A percentile compares a stretch with the other conserved stretches of the same genome.
Conservation (phyloP, 768 basidiomycete species). For the Coprinopsis strossmayeri region DNA sequence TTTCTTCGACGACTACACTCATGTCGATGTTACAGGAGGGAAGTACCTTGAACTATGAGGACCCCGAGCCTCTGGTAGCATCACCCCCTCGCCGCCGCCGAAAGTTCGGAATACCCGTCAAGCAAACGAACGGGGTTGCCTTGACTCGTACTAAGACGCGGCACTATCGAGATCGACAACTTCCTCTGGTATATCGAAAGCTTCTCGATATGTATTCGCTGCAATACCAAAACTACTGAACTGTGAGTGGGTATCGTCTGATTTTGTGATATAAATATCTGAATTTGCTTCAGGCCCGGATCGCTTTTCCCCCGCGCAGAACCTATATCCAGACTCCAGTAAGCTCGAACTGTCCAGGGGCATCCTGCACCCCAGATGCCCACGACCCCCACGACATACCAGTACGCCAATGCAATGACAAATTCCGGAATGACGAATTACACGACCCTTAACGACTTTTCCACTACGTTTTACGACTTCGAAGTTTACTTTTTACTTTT, state of each 20-base stretch:
- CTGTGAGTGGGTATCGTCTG: background rate
- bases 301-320: no score
- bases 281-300: no score
- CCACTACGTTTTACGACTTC: no score
- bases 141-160: slow-evolving; percentile 1
- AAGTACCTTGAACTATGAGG: background rate
- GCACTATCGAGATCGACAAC: background rate
- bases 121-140: background rate
- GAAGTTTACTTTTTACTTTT: no score
- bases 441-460: no score
- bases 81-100: background rate
- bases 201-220: slow-evolving; percentile 1
- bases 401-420: no score
- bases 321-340: no score
- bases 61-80: background rate
- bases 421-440: no score
- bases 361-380: no score
- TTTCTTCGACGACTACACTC: background rate
- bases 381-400: no score
- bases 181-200: background rate
- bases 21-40: background rate
- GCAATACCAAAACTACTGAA: slow-evolving; percentile 1
- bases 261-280: no score
- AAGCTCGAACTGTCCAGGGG: no score
- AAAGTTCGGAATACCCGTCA: background rate